Base-by-base conservation (phyloP, 1,284 basidiomycete genomes). In the Inonotus hispidus region DNA sequence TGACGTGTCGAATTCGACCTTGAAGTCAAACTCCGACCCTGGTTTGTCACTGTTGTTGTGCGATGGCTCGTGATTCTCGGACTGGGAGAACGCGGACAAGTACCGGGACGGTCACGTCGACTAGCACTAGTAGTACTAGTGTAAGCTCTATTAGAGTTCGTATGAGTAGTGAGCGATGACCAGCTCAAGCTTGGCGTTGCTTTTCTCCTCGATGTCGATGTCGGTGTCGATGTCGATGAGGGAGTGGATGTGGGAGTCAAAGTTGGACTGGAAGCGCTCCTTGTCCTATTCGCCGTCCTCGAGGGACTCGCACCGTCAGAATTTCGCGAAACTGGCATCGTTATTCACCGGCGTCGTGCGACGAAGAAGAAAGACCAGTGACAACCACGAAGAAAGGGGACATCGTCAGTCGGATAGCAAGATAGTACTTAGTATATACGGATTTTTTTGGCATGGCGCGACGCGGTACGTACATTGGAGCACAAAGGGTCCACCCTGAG, bases 221-320 rank as follows among this genome's bases (percentile, higher is more conserved):
- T 32, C 32, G 32, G 3, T 8, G 32, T 32, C 32, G 46, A 52
- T 23, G 50, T 16, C 37, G 59, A 46, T 25, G 43, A 46, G 11
- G 53, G 37, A 3, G 59, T 54, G 11, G 61, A 59, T n/a, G 59
- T 14, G 5, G 11, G 39, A 10, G 62, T 58, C 19, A 23, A 57
- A 11, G 47, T 11, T 6, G 47, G 23, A 21, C 21, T 3, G 19
- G 62, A 63, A 32, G 62, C n/a, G 45, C 19, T 32, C 35, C 25
- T 45, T 29, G 23, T 60, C 21, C 8, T 59, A 50, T n/a, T 53
- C 47, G 32, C 37, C 56, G 32, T 10, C 21, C 37, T 19, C 35
- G 25, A 11, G 11, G 41, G 14, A 45, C 21, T 3, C 32, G 4
- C 32, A 3, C 32, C 32, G 32, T 32, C 32, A 32, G 32, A 32